Percentiles rank a stretch among this genome's conserved stretches.
phyloP scores from a whole-genome alignment of 768 basidiomycete species.

The Cystofilobasidium ferigula region DNA sequence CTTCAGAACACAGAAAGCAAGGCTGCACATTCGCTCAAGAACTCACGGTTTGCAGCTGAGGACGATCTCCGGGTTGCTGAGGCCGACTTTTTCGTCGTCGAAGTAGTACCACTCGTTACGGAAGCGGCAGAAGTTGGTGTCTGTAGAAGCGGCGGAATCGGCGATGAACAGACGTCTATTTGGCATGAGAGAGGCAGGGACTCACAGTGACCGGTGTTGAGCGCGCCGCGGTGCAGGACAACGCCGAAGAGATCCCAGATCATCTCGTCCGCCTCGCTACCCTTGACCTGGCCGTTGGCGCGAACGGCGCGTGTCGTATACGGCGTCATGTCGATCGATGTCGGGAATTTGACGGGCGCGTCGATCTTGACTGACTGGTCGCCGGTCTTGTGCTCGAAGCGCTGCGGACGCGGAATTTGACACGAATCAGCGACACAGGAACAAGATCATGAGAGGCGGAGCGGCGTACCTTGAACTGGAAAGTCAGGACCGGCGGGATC shows the following conservation, averaged over 20 bases:
- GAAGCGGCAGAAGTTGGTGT: conserved; percentile 73
- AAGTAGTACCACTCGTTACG: conserved; percentile 75
- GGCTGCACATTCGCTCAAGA: too few species aligned
- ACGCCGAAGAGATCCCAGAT: conserved; percentile 87
- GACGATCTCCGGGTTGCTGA: conserved; percentile 10
- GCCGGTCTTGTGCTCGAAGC: conserved; percentile 68
- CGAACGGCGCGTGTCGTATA: conserved; percentile 49
- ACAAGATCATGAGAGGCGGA: too few species aligned
- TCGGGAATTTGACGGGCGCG: conserved; percentile 66
- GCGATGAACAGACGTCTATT: not conserved
- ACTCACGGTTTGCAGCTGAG: conserved; percentile 16
- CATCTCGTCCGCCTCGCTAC: conserved; percentile 39
- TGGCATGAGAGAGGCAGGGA: not conserved
- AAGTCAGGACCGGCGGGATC: conserved; percentile 77
- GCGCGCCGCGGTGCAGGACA: conserved; percentile 85
- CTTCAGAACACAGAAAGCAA: too few species aligned
- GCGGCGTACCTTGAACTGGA: conserved; percentile 82
- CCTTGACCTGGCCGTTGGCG: conserved; percentile 16
- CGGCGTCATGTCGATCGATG: conserved; percentile 73
- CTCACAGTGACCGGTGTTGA: conserved; percentile 76
- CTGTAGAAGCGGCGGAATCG: not conserved
- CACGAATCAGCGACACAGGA: too few species aligned
- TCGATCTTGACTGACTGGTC: conserved; percentile 66
- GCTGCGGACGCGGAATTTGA: conserved; percentile 46
- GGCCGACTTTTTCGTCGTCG: conserved; percentile 22